These are phyloP conservation scores for Marchantia paleacea DNA, from an alignment of 225 moss, liverwort and hornwort genomes.

Conservation along the genomic window DNA sequence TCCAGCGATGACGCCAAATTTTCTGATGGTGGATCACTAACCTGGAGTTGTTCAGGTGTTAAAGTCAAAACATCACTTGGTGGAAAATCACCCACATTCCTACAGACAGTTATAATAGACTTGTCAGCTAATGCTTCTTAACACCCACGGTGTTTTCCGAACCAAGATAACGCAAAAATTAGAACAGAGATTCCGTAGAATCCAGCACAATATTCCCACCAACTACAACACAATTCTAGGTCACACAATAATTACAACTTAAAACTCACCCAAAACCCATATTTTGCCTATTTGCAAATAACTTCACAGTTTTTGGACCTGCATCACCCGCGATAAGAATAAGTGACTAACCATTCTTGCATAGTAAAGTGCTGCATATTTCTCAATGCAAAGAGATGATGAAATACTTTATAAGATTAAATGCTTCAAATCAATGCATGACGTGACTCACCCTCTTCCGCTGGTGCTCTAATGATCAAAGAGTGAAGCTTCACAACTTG, in stretches of 20 bases:
- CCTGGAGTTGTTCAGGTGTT: slow-evolving; percentile 90
- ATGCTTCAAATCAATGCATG: background rate
- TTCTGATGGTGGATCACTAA: slow-evolving; percentile 15
- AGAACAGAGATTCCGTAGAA: too few relatives aligned
- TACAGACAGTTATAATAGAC: slow-evolving; percentile 26
- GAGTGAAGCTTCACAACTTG: slow-evolving; percentile 99
- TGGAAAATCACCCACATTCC: slow-evolving; percentile 90
- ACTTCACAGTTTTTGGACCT: slow-evolving; percentile 94
- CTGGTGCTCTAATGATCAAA: slow-evolving; percentile 66
- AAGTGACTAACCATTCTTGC: background rate
- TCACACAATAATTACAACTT: background rate
- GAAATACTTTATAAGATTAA: background rate
- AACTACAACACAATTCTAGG: background rate
- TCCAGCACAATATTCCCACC: background rate
- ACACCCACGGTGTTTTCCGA: background rate
- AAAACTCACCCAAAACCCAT: slow-evolving; percentile 89
- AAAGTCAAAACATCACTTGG: slow-evolving; percentile 67
- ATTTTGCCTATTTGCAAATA: slow-evolving; percentile 84
- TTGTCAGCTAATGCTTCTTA: too few relatives aligned
- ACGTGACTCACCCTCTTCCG: slow-evolving; percentile 62
- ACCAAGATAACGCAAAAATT: too few relatives aligned
- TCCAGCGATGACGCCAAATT: background rate
- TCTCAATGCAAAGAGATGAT: background rate
- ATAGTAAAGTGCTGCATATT: background rate
- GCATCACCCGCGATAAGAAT: slow-evolving; percentile 26